Evolutionary conservation across 2,329 filamentous ascomycete species (phyloP), one percentile per base, ranked within the genome.

Genomic region (Fusarium continuum): DNA sequence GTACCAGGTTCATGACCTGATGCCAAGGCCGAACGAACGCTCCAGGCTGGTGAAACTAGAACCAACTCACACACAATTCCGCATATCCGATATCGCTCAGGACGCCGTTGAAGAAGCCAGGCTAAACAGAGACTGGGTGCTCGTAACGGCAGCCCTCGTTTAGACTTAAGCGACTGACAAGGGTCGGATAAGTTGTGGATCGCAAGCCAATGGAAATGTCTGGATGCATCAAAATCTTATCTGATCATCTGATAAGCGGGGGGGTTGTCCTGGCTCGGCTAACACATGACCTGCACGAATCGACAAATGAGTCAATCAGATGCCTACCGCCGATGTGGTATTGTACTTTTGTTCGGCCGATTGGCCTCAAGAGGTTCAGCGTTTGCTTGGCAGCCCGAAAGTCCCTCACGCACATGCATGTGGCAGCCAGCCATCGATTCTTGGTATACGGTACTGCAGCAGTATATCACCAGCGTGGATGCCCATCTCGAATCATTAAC

Each of bases 181-280:
- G 22, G 8, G 20, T 38, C 31, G 23, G 34, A 16, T 11, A 31
- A 25, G 29, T 23, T 29, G 45, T 41, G 31, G 34, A 10, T 25
- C 6, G 9, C 17, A 19, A 19, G 1, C 59, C 59, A 60, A 64
- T 60, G 11, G 9, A 6, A 35, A 13, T 25, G n/a, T 60, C 38
- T 4, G 23, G 45, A 54, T 64, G 59, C 53, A 67, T 64, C 38
- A 34, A 52, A 64, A 56, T 65, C 58, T 70, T 70, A 70, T 70
- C 67, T 66, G 67, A 70, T 70, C 61, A 70, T 70, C 67, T 70
- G 67, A 70, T 69, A 68, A 68, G 25, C 48, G 20, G 36, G 46
- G 46, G 36, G 22, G 4, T 6, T 3, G 4, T 16, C 6, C 6
- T 49, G 19, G 11, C 29, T 26, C 28, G 20, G 36, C 13, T 47